Percentiles rank a stretch among this genome's conserved stretches.
Evolutionary conservation across 352 stramenopile species (phyloP).

Genomic region (Peronosclerospora sorghi): DNA sequence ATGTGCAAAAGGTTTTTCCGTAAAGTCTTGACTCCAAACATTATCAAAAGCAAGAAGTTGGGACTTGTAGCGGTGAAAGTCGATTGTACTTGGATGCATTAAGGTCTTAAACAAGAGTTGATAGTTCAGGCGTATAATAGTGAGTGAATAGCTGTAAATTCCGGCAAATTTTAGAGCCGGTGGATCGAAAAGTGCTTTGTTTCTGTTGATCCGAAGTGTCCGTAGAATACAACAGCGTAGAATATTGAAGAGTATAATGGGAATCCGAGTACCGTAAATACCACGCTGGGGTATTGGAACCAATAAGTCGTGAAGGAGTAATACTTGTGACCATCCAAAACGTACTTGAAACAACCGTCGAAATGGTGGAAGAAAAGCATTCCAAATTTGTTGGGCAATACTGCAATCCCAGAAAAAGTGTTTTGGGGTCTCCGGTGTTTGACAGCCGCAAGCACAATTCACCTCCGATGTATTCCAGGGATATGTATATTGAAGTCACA

Average conservation of each 20-base stretch:
- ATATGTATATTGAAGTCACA: slow-evolving; percentile 3
- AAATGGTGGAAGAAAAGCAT: not conserved
- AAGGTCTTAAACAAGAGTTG: not conserved
- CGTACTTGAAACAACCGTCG: not conserved
- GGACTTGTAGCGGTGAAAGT: not conserved
- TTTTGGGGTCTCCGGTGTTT: not conserved
- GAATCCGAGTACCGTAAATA: not conserved
- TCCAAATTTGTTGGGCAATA: not conserved
- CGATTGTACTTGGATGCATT: not conserved
- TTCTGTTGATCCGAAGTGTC: slow-evolving; percentile 2
- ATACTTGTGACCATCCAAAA: not conserved
- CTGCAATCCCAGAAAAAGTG: slow-evolving; percentile 2
- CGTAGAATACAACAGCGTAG: not conserved
- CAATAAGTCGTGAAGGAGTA: not conserved
- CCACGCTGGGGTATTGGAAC: not conserved
- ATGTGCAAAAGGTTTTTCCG: too few relatives aligned
- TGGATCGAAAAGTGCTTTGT: not conserved
- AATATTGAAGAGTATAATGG: slow-evolving; percentile 2
- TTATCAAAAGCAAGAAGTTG: not conserved
- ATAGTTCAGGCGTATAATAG: not conserved
- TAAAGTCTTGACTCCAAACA: not conserved
- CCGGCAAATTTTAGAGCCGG: not conserved
- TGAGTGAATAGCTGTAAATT: not conserved
- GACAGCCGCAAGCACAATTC: slow-evolving; percentile 1
- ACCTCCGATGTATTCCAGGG: not conserved